Evolutionary conservation across 2,329 filamentous ascomycete genomes (phyloP), one percentile per base, ranked within the genome.

Genomic region (Exophiala alcalophila): DNA sequence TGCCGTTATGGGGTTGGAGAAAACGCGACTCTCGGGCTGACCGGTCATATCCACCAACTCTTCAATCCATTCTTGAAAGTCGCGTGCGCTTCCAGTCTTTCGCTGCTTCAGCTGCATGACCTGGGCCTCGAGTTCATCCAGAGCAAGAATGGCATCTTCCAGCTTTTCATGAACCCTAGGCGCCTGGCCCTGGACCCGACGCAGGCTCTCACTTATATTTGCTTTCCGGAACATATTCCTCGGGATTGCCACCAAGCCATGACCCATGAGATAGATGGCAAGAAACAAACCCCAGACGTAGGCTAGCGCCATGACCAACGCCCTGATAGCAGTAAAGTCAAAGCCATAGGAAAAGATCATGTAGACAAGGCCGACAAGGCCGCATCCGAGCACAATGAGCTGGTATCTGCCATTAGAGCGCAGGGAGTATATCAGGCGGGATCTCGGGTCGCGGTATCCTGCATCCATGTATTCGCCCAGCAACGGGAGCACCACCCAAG

Each of bases 181-280:
- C 4, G 92, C 92, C 49, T 84, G 78, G 6, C 73, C 72, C 61
- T 97, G 89, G 24, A 96, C 71, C 24, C 84, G 75, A 48, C 82
- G 81, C 32, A 98, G 65, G 42, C 83, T 77, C 34, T 79, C 80
- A 53, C 82, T 85, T 31, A 90, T 79, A 59, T 82, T 88, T 21
- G 89, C 84, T 59, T 87, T 84, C 46, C 84, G 80, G 58, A 92
- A 84, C 11, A 98, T 71, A 25, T 78, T 79, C 53, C 91, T 77
- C 1, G 92, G 92, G 44, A 98, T 85, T 1, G 90, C 85, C 21
- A 98, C 92, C 18, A 98, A 73, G 5, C 92, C 92, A 64, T 98
- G 92, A 5, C 92, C 92, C 91, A 98, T 97, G 27, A 98, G 74
- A 60, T 95, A 97, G 50, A 98, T 95, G 31, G 90, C 92, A 38